Conservation (phyloP, 106 monocot species). For the Allium fistulosum region DNA sequence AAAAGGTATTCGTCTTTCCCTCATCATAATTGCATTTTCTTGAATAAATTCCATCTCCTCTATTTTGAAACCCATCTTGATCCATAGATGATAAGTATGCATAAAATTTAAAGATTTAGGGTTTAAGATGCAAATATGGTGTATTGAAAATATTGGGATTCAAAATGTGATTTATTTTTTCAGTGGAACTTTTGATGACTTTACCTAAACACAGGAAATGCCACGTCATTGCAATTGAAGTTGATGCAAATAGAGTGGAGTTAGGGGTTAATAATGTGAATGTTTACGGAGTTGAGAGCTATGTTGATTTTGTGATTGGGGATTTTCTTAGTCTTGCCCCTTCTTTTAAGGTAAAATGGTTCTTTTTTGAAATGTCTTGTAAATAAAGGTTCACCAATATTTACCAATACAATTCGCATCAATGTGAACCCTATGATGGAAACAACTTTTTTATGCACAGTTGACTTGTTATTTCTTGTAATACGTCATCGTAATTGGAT, state of each 20-base stretch:
- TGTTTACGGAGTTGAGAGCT: conserved; percentile 59
- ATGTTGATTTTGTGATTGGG: conserved; percentile 63
- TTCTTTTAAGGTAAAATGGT: conserved; percentile 35
- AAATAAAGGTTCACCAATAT: not conserved
- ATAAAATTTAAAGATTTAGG: not conserved
- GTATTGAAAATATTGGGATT: not conserved
- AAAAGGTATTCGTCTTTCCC: conserved; percentile 12
- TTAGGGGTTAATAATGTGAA: conserved; percentile 48
- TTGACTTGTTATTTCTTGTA: no score
- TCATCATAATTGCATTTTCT: no score
- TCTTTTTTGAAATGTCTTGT: not conserved
- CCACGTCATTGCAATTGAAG: conserved; percentile 56
- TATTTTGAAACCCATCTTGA: no score
- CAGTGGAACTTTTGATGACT: not conserved
- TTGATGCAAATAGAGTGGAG: conserved; percentile 44
- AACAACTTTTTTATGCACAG: no score
- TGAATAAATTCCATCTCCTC: no score
- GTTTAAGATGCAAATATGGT: not conserved
- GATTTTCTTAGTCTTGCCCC: conserved; percentile 68
- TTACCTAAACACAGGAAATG: conserved; percentile 22
- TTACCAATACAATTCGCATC: no score
- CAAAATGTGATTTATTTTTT: not conserved
- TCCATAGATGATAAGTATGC: not conserved
- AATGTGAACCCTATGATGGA: no score
- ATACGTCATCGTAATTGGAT: no score